Conservation (phyloP, 805 yeast species). For the Suhomyces kilbournensis region DNA sequence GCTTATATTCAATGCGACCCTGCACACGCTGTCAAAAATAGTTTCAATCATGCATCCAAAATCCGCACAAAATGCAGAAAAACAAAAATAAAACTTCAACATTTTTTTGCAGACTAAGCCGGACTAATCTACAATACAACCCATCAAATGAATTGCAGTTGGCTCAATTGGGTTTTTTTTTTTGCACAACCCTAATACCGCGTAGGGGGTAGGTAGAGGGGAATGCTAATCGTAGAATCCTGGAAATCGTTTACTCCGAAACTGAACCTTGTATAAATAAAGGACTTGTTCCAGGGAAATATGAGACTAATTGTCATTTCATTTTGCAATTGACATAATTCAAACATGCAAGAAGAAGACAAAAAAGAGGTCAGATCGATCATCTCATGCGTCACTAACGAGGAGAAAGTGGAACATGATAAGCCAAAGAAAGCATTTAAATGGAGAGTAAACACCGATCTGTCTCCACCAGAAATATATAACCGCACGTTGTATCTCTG, state of each 20-base stretch:
- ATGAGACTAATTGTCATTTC: neutral
- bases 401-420: neutral
- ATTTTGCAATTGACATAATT: neutral
- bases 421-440: slow-evolving; percentile 8
- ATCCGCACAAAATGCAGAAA: neutral
- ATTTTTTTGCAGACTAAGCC: neutral
- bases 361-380: slow-evolving; percentile 1
- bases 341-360: neutral
- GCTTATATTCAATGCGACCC: neutral
- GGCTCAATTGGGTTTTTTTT: neutral
- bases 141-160: neutral
- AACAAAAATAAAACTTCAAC: neutral
- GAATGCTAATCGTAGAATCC: neutral
- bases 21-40: neutral
- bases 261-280: neutral
- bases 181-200: neutral
- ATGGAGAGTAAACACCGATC: slow-evolving; percentile 14
- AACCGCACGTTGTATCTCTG: slow-evolving; percentile 19
- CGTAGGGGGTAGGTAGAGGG: too few species aligned
- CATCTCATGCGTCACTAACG: neutral
- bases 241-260: neutral
- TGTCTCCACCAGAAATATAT: slow-evolving; percentile 21
- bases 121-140: neutral
- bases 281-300: neutral
- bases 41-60: neutral